Conservation (phyloP, 148 eudicot species). For the Camellia lanceoleosa region DNA sequence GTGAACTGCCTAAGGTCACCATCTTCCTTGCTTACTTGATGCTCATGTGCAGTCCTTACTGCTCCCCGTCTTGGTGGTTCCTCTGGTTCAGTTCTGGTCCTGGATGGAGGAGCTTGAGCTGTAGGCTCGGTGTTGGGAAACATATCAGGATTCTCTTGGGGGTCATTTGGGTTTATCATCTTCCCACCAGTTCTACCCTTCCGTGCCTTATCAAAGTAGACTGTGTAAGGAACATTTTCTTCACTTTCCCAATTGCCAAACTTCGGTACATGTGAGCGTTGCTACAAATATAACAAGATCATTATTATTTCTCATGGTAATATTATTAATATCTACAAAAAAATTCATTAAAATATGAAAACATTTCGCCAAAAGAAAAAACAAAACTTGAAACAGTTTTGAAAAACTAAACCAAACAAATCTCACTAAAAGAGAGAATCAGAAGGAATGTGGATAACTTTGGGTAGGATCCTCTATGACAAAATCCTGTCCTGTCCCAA, state of each 20-base stretch:
- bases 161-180: slow-evolving; percentile 55
- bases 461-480: too few species aligned
- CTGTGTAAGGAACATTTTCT: slow-evolving; percentile 47
- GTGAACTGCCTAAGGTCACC: slow-evolving; percentile 23
- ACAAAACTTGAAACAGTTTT: too few species aligned
- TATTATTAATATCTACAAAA: too few species aligned
- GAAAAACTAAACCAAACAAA: too few species aligned
- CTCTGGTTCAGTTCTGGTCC: slow-evolving; percentile 17
- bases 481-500: too few species aligned
- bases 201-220: slow-evolving; percentile 45
- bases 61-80: slow-evolving; percentile 16
- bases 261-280: slow-evolving; percentile 34
- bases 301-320: background rate
- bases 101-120: slow-evolving; percentile 23
- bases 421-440: too few species aligned
- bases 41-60: slow-evolving; percentile 21
- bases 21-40: slow-evolving; percentile 31
- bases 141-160: slow-evolving; percentile 39
- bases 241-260: slow-evolving; percentile 52
- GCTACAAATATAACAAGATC: slow-evolving; percentile 13
- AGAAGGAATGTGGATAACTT: too few species aligned
- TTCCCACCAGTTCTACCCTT: slow-evolving; percentile 38
- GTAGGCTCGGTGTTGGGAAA: slow-evolving; percentile 20
- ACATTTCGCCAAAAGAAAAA: too few species aligned
- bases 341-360: too few species aligned